phyloP scores from a whole-genome alignment of 2,329 filamentous ascomycete species.

The Gyromitra esculenta region DNA sequence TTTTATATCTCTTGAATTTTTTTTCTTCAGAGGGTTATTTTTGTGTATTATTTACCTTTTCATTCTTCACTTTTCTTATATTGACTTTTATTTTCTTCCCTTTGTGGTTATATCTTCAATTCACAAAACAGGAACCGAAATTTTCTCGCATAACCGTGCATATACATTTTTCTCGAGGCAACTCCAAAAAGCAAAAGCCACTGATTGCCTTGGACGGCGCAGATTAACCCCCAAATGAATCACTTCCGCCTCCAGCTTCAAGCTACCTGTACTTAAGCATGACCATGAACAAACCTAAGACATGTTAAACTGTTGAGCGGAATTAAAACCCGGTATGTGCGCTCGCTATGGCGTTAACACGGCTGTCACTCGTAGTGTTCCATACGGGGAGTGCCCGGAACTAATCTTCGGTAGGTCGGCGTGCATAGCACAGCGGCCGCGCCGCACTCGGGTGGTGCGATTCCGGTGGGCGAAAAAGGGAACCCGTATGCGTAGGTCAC shows the following conservation, averaged over 20 bases:
- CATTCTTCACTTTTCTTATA: slow-evolving; percentile 13
- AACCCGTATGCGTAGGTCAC: not conserved
- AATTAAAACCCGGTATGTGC: slow-evolving; percentile 42
- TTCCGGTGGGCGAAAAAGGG: not conserved
- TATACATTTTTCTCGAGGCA: slow-evolving; percentile 7
- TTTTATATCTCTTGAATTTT: slow-evolving; percentile 41
- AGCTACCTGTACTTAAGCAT: not conserved
- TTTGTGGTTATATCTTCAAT: slow-evolving; percentile 24
- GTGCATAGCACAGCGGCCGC: not conserved
- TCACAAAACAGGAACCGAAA: slow-evolving; percentile 39
- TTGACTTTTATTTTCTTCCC: slow-evolving; percentile 19
- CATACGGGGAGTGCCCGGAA: slow-evolving; percentile 1
- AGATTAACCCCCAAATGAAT: slow-evolving; percentile 38
- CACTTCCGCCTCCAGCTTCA: not conserved
- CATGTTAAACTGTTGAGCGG: slow-evolving; percentile 35
- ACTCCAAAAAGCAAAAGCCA: slow-evolving; percentile 41
- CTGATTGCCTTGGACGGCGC: slow-evolving; percentile 35
- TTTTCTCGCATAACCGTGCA: slow-evolving; percentile 30
- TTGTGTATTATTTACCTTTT: slow-evolving; percentile 49
- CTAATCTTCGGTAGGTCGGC: slow-evolving; percentile 5
- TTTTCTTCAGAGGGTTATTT: slow-evolving; percentile 25
- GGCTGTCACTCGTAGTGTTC: slow-evolving; percentile 12
- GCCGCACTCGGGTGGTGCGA: not conserved
- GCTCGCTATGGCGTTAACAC: slow-evolving; percentile 33
- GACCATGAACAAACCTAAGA: slow-evolving; percentile 15